These are phyloP conservation scores for Orbilia oligospora DNA, from an alignment of 2,329 filamentous ascomycete species.

Conservation along the genomic window DNA sequence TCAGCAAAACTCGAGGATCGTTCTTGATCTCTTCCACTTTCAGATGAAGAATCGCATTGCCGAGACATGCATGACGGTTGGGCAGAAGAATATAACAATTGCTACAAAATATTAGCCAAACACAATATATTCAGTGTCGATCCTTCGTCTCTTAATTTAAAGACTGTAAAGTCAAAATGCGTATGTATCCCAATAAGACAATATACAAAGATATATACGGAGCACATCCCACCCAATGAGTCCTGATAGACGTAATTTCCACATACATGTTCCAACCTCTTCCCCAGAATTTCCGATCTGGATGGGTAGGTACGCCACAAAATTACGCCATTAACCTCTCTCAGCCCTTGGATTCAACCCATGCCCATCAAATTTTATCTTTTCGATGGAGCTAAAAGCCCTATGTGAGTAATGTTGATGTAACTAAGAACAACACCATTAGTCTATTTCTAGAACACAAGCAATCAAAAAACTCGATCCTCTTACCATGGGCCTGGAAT, in stretches of 20 bases:
- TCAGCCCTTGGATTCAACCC: not conserved
- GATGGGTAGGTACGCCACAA: not conserved
- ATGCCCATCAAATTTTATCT: not conserved
- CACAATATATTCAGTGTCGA: not conserved
- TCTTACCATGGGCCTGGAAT: conserved; percentile 22
- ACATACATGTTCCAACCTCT: not conserved
- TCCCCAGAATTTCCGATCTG: not conserved
- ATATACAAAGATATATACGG: too few species aligned
- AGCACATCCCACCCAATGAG: not conserved
- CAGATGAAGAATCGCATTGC: not conserved
- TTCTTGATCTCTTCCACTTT: not conserved
- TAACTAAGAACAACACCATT: not conserved
- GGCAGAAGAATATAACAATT: not conserved
- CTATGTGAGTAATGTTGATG: conserved; percentile 6
- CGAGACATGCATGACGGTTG: not conserved
- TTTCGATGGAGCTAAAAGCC: not conserved
- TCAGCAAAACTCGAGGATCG: not conserved
- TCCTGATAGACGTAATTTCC: not conserved
- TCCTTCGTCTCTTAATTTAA: not conserved
- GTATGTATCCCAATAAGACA: too few species aligned
- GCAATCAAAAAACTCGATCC: not conserved
- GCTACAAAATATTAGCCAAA: not conserved
- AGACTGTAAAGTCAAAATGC: too few species aligned
- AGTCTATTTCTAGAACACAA: conserved; percentile 14
- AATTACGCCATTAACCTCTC: not conserved